phyloP scores from a whole-genome alignment of 257 asterid species.

The Przewalskia tangutica region DNA sequence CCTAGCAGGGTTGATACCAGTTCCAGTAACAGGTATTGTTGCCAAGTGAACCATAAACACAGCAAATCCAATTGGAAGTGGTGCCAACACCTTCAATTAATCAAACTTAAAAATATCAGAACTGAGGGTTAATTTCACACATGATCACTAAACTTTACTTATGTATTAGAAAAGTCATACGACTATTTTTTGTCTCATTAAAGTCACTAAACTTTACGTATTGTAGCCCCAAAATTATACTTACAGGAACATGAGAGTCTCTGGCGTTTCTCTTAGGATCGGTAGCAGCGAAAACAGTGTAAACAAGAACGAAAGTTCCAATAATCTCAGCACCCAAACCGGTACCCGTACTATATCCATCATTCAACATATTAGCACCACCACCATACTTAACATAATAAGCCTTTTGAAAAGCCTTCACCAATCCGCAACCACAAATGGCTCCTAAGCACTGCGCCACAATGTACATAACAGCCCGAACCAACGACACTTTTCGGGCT shows the following conservation, averaged over 20 bases:
- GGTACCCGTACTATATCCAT: constrained; percentile 28
- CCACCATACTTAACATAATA: constrained; percentile 27
- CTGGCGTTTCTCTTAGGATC: constrained; percentile 48
- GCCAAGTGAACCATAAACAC: constrained; percentile 65
- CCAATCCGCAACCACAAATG: constrained; percentile 38
- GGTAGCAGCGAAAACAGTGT: constrained; percentile 45
- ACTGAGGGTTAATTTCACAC: too few relatives aligned
- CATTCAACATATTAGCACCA: constrained; percentile 26
- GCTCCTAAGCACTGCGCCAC: constrained; percentile 46
- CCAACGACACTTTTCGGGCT: constrained; percentile 37
- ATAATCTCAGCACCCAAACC: constrained; percentile 45
- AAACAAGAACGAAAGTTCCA: constrained; percentile 41
- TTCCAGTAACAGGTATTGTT: constrained; percentile 72
- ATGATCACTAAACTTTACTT: too few relatives aligned
- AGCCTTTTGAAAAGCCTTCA: constrained; percentile 31
- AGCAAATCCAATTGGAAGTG: constrained; percentile 11
- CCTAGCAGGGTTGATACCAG: constrained; percentile 75
- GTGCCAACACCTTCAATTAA: constrained; percentile 6
- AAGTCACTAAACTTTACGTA: too few relatives aligned
- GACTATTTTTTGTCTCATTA: too few relatives aligned
- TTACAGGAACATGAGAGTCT: constrained; percentile 48
- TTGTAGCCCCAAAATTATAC: neutral
- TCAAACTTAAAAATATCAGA: too few relatives aligned
- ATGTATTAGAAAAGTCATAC: too few relatives aligned
- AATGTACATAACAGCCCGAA: constrained; percentile 35